A percentile compares a stretch with the other conserved stretches of the same genome.
Conservation (phyloP, 139 green algal species). For the Ettlia oleoabundans region DNA sequence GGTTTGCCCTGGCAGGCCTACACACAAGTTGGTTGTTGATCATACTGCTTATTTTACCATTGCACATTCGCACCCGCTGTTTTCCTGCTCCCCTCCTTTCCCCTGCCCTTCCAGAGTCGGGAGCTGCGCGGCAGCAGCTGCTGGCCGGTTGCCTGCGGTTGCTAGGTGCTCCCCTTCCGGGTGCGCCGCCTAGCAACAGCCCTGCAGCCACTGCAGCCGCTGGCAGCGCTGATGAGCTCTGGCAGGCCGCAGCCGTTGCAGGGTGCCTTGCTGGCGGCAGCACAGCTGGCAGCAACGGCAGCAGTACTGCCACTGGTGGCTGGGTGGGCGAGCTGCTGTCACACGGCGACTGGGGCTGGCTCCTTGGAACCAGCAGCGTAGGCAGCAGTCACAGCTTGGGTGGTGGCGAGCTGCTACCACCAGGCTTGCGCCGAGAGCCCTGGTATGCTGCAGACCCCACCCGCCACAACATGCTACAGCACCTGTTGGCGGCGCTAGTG, state of each 20-base stretch:
- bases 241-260: constrained; percentile 34
- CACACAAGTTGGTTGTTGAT: neutral
- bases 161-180: constrained; percentile 61
- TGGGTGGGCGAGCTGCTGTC: neutral
- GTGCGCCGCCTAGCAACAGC: constrained; percentile 44
- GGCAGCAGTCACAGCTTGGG: neutral
- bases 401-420: neutral
- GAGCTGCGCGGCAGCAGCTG: constrained; percentile 48
- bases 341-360: constrained; percentile 1
- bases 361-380: neutral
- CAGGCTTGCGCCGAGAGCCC: neutral
- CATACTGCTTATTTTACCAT: too few relatives aligned
- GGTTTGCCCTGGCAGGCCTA: too few relatives aligned
- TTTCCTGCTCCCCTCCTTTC: too few relatives aligned
- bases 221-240: constrained; percentile 30
- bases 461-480: constrained; percentile 36
- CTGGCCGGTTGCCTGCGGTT: constrained; percentile 59
- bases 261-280: constrained; percentile 15
- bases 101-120: constrained; percentile 27
- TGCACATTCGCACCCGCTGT: too few relatives aligned
- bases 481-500: constrained; percentile 36
- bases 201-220: constrained; percentile 1
- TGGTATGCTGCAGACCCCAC: constrained; percentile 33
- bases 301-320: neutral
- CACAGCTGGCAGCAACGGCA: neutral